These are phyloP conservation scores for Talaromyces verruculosus DNA, from an alignment of 2,329 filamentous ascomycete species.

Conservation along the genomic window DNA sequence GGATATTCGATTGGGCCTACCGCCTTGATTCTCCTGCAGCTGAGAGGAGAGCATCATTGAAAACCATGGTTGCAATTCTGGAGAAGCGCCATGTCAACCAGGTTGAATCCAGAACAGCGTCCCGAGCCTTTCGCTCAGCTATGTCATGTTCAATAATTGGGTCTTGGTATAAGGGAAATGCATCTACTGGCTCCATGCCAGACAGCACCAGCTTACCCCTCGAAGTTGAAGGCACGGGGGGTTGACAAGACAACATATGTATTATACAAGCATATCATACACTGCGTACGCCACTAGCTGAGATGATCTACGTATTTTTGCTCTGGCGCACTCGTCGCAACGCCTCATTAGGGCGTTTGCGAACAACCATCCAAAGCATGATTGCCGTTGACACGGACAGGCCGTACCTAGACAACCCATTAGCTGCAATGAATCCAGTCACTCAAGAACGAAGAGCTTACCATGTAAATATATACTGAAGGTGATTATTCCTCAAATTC, in stretches of 20 bases:
- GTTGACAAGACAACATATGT: background rate
- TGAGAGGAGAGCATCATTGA: background rate
- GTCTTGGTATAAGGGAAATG: too few species aligned
- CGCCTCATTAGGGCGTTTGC: slow-evolving; percentile 75
- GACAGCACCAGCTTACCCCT: too few species aligned
- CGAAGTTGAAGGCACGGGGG: background rate
- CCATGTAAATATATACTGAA: slow-evolving; percentile 99
- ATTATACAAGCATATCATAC: slow-evolving; percentile 10
- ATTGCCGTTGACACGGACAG: slow-evolving; percentile 80
- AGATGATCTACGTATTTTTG: slow-evolving; percentile 64
- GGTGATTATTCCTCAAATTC: slow-evolving; percentile 92
- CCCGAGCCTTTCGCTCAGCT: background rate
- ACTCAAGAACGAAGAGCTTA: slow-evolving; percentile 49
- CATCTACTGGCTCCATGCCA: background rate
- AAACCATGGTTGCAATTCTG: background rate
- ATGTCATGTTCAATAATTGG: too few species aligned
- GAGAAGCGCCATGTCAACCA: background rate
- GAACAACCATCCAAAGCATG: slow-evolving; percentile 95
- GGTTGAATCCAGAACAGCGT: background rate
- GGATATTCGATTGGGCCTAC: slow-evolving; percentile 60
- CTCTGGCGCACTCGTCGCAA: slow-evolving; percentile 73
- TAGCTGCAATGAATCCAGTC: background rate
- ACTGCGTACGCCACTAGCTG: slow-evolving; percentile 21
- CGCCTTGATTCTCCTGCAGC: slow-evolving; percentile 30
- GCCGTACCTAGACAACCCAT: slow-evolving; percentile 66